Evolutionary conservation across 2,329 filamentous ascomycete species (phyloP).

Genomic region (Ophiostoma australiae): DNA sequence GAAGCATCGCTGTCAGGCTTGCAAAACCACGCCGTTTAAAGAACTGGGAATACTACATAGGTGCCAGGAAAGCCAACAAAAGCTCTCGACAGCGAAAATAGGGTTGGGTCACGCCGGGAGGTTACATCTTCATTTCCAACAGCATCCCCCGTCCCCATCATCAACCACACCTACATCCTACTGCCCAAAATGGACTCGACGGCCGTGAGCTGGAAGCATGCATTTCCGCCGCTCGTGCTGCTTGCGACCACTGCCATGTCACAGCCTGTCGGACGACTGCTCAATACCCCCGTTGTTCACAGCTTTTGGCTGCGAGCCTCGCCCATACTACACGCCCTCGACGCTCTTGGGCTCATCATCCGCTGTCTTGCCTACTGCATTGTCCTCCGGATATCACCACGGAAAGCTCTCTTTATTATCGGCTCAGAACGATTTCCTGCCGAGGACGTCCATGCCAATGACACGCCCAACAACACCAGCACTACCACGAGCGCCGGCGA

Average conservation of each 20-base stretch:
- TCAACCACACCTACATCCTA: not conserved
- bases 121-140: not conserved
- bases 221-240: slow-evolving; percentile 17
- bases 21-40: not conserved
- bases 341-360: slow-evolving; percentile 15
- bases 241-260: slow-evolving; percentile 20
- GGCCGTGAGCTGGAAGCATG: slow-evolving; percentile 18
- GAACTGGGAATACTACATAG: not conserved
- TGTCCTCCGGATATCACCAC: not conserved
- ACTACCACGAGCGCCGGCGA: not conserved
- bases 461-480: not conserved
- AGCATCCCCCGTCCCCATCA: not conserved
- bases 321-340: slow-evolving; percentile 20
- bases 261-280: slow-evolving; percentile 20
- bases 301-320: slow-evolving; percentile 22
- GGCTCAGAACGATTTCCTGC: slow-evolving; percentile 13
- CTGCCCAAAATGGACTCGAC: not conserved
- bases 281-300: not conserved
- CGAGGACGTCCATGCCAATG: not conserved
- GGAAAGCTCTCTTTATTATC: slow-evolving; percentile 14
- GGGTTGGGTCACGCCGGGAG: not conserved
- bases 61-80: not conserved
- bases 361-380: slow-evolving; percentile 19
- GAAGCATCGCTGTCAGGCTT: not conserved
- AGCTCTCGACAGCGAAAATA: not conserved